Conservation (phyloP, 768 basidiomycete species). For the Cyclocybe aegerita region DNA sequence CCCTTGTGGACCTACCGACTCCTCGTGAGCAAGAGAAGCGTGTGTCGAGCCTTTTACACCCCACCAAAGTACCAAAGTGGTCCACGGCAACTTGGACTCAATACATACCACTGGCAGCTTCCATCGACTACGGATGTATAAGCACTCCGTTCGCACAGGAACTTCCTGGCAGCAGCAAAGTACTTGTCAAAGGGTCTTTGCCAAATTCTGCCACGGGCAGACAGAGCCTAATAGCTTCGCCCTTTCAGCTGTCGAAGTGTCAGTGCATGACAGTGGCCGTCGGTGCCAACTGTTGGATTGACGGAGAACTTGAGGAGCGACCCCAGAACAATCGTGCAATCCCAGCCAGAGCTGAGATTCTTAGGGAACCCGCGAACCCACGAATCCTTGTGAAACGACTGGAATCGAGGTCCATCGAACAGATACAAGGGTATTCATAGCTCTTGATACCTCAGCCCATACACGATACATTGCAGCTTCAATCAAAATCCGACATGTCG, state of each 20-base stretch:
- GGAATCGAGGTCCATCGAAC: neutral
- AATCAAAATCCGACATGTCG: slow-evolving; percentile 61
- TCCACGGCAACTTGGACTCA: no score
- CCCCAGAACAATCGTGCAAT: neutral
- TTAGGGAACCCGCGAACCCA: neutral
- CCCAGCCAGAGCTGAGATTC: neutral
- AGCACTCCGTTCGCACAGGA: neutral
- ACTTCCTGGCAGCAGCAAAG: neutral
- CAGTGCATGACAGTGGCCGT: no score
- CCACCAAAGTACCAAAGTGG: no score
- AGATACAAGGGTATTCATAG: neutral
- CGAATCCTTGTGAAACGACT: neutral
- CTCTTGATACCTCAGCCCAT: neutral
- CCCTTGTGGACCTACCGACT: no score
- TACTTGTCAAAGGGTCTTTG: no score
- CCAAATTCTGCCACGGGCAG: no score
- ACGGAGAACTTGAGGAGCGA: no score
- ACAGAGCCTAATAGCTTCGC: no score
- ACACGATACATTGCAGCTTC: slow-evolving; percentile 6
- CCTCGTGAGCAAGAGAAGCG: no score
- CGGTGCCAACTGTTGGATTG: no score
- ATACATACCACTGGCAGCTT: neutral
- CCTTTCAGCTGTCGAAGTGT: no score
- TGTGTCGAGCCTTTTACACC: no score
- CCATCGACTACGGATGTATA: neutral